phyloP scores from a whole-genome alignment of 2,329 filamentous ascomycete genomes.

The Cordyceps pruinosa region DNA sequence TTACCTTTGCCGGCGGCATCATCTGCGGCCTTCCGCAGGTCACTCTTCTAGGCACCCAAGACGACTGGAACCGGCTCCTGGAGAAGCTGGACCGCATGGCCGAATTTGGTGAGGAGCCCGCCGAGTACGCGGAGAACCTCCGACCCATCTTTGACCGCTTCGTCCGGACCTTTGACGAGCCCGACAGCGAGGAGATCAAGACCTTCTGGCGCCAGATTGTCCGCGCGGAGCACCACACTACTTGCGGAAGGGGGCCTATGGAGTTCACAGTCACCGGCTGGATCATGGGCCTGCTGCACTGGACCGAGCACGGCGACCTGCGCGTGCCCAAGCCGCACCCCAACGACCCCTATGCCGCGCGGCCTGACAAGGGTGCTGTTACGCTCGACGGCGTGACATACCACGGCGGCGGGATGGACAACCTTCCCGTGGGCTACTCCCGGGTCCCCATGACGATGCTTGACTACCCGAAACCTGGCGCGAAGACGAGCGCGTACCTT shows the following conservation, averaged over 20 bases:
- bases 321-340: conserved; percentile 13
- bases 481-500: conserved; percentile 27
- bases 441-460: conserved; percentile 32
- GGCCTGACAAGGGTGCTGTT: conserved; percentile 5
- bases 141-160: conserved; percentile 39
- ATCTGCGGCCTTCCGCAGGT: conserved; percentile 38
- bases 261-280: conserved; percentile 38
- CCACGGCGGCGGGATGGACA: conserved; percentile 19
- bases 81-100: conserved; percentile 35
- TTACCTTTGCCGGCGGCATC: conserved; percentile 29
- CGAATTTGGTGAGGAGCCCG: conserved; percentile 37
- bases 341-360: background rate
- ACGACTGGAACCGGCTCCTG: conserved; percentile 36
- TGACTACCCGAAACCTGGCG: conserved; percentile 22
- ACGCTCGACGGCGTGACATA: conserved; percentile 27
- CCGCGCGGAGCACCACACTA: conserved; percentile 24
- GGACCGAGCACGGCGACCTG: conserved; percentile 29
- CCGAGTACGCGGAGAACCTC: conserved; percentile 31
- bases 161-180: conserved; percentile 36
- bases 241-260: conserved; percentile 23
- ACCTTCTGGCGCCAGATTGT: conserved; percentile 40
- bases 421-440: conserved; percentile 33
- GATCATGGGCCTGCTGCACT: conserved; percentile 43
- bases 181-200: conserved; percentile 24
- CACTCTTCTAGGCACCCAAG: conserved; percentile 31